Evolutionary conservation across 345 rosid species (phyloP).

Genomic region (Populus simonii): DNA sequence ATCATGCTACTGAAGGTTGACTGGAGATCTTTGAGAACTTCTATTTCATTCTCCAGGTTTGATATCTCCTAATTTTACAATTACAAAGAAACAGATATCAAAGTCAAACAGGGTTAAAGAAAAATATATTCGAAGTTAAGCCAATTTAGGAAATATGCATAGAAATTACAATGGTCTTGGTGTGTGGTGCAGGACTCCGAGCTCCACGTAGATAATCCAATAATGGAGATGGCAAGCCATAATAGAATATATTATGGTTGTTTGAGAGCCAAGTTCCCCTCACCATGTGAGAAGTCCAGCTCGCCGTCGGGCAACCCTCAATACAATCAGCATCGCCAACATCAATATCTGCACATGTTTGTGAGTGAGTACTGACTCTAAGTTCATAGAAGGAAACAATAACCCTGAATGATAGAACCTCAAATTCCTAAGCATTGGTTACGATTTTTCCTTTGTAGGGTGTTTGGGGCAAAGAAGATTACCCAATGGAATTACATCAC

Average conservation of each 20-base stretch:
- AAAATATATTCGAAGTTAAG: not conserved
- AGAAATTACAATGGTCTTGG: slow-evolving; percentile 34
- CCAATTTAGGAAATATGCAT: not conserved
- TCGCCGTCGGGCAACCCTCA: slow-evolving; percentile 33
- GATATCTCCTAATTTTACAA: slow-evolving; percentile 35
- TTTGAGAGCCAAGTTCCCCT: slow-evolving; percentile 89
- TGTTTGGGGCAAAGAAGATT: slow-evolving; percentile 16
- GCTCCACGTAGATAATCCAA: slow-evolving; percentile 60
- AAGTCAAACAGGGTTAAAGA: not conserved
- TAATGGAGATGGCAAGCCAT: slow-evolving; percentile 78
- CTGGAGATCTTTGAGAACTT: slow-evolving; percentile 57
- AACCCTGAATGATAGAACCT: not conserved
- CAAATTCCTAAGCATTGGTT: too few species aligned
- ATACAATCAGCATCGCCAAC: slow-evolving; percentile 32
- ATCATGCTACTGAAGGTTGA: slow-evolving; percentile 58
- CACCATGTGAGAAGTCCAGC: slow-evolving; percentile 76
- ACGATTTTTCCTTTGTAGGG: too few species aligned
- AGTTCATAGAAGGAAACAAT: not conserved
- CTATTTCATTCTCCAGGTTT: slow-evolving; percentile 54
- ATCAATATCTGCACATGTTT: slow-evolving; percentile 65
- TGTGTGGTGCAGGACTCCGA: slow-evolving; percentile 16
- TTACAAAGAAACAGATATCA: not conserved
- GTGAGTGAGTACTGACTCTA: not conserved
- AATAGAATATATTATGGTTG: slow-evolving; percentile 60
- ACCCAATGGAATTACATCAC: slow-evolving; percentile 87